These are phyloP conservation scores for Rhizopogon salebrosus DNA, from an alignment of 768 basidiomycete genomes.

Conservation along the genomic window DNA sequence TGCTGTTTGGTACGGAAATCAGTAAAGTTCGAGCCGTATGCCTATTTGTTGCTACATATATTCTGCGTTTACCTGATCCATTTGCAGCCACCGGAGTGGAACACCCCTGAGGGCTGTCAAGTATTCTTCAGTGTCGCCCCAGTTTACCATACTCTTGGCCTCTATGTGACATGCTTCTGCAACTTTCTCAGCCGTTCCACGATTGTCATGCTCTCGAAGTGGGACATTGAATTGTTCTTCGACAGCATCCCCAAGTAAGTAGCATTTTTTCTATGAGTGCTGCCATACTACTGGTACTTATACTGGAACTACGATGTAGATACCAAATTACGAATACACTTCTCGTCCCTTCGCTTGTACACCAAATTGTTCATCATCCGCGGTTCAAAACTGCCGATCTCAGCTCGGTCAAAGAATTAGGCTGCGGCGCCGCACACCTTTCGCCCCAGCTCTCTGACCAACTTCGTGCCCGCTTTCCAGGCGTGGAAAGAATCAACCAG, in stretches of 20 bases:
- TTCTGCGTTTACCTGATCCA: conserved; percentile 40
- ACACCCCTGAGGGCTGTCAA: conserved; percentile 36
- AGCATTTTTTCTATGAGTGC: background rate
- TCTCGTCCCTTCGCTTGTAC: conserved; percentile 51
- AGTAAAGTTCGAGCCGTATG: conserved; percentile 20
- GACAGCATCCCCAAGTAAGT: conserved; percentile 50
- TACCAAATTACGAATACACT: conserved; percentile 42
- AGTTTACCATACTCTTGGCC: conserved; percentile 53
- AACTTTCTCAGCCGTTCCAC: conserved; percentile 38
- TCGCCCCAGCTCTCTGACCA: conserved; percentile 42
- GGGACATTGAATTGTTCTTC: conserved; percentile 46
- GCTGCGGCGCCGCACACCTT: conserved; percentile 55
- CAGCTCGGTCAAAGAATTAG: conserved; percentile 34
- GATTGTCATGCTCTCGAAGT: conserved; percentile 44
- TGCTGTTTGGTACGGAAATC: conserved; percentile 21
- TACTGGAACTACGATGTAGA: conserved; percentile 23
- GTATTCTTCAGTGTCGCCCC: conserved; percentile 50
- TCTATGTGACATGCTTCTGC: conserved; percentile 42
- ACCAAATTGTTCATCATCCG: conserved; percentile 51
- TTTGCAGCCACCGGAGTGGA: conserved; percentile 31
- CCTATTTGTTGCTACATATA: conserved; percentile 43
- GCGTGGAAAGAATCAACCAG: conserved; percentile 29
- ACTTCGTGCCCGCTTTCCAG: conserved; percentile 27
- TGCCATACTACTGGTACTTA: background rate
- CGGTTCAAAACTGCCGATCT: conserved; percentile 39